Evolutionary conservation across 257 asterid species (phyloP).

Genomic region (Solanum sejunctum): DNA sequence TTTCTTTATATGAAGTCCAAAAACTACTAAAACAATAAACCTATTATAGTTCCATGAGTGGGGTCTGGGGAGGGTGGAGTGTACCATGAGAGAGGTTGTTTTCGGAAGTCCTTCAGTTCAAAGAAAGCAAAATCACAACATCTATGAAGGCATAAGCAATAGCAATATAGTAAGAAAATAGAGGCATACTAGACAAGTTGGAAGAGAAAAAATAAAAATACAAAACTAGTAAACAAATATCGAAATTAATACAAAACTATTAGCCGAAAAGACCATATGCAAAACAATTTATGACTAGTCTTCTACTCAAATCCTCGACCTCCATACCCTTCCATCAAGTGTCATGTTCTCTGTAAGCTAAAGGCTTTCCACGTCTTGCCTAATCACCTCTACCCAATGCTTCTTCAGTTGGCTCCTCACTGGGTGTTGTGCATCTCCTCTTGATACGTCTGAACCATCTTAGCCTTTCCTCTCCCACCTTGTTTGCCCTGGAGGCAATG

Average conservation of each 20-base stretch:
- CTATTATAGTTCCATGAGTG: background rate
- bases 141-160: background rate
- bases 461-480: background rate
- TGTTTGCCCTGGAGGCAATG: background rate
- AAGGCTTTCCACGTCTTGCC: background rate
- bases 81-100: background rate
- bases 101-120: background rate
- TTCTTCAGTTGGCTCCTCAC: background rate
- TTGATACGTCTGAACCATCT: background rate
- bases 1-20: background rate
- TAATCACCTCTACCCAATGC: background rate
- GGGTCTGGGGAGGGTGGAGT: background rate
- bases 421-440: background rate
- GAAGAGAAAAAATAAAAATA: background rate
- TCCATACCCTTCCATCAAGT: background rate
- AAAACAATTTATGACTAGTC: background rate
- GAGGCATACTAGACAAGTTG: background rate
- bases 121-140: background rate
- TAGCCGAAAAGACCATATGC: background rate
- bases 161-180: background rate
- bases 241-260: background rate
- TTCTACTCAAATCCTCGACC: background rate
- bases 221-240: background rate
- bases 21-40: background rate
- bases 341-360: background rate